These are phyloP conservation scores for Podila minutissima DNA, from an alignment of 192 early-diverging fungal genomes.

Conservation along the genomic window DNA sequence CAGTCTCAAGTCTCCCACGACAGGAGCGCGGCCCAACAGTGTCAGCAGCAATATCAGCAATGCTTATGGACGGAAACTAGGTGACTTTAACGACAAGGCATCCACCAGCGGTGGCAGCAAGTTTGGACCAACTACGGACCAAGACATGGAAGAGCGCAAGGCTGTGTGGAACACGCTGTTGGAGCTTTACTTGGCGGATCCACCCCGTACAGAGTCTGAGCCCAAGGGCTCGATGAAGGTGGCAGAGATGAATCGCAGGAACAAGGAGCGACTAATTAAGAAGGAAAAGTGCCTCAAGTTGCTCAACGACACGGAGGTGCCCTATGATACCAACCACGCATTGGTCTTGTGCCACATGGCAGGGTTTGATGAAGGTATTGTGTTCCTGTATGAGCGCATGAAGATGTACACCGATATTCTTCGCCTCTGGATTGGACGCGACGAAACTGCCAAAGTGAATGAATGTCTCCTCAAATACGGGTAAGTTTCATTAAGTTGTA, in stretches of 20 bases:
- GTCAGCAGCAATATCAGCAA: constrained; percentile 3
- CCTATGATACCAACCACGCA: constrained; percentile 92
- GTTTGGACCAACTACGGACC: constrained; percentile 7
- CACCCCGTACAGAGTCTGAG: constrained; percentile 13
- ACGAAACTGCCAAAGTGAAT: constrained; percentile 73
- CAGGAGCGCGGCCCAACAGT: constrained; percentile 7
- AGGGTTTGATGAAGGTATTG: constrained; percentile 84
- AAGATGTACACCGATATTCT: constrained; percentile 79
- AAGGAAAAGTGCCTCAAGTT: constrained; percentile 76
- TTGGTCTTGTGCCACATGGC: constrained; percentile 90
- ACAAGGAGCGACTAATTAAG: constrained; percentile 41
- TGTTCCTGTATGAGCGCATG: constrained; percentile 90
- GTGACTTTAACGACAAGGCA: constrained; percentile 21
- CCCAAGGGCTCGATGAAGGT: constrained; percentile 29
- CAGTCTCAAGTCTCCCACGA: constrained; percentile 16
- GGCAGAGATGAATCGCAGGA: constrained; percentile 45
- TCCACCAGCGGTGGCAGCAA: constrained; percentile 33
- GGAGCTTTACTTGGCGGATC: constrained; percentile 78
- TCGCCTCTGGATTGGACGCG: constrained; percentile 76
- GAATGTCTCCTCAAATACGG: constrained; percentile 71
- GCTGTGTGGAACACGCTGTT: constrained; percentile 92
- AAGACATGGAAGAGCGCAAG: constrained; percentile 71
- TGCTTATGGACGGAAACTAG: constrained; percentile 1
- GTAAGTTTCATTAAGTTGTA: constrained; percentile 17
- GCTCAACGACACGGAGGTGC: constrained; percentile 68